Evolutionary conservation across 768 basidiomycete genomes (phyloP).

Genomic region (Macrocybe gigantea): DNA sequence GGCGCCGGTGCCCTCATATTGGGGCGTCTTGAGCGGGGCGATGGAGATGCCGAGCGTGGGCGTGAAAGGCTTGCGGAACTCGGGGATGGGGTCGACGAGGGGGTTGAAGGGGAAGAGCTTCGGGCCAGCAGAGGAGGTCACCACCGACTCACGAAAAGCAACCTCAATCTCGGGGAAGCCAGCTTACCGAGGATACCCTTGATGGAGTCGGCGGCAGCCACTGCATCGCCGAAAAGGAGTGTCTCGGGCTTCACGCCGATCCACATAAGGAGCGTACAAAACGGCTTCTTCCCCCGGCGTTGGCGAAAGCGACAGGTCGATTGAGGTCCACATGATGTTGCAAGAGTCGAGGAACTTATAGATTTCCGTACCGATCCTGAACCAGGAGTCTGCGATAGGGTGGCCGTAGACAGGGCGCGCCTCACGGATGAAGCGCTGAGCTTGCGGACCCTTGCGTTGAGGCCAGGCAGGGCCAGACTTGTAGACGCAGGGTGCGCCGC

Average conservation of each 20-base stretch:
- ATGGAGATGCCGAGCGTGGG: constrained; percentile 29
- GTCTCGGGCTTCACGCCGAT: constrained; percentile 25
- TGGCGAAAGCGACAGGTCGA: constrained; percentile 25
- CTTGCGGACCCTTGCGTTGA: constrained; percentile 9
- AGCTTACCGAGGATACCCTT: constrained; percentile 18
- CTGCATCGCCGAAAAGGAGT: constrained; percentile 19
- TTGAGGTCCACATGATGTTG: constrained; percentile 20
- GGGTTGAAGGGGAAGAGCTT: constrained; percentile 21
- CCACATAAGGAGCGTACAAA: constrained; percentile 18
- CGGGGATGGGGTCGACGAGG: constrained; percentile 15
- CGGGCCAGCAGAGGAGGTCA: constrained; percentile 18
- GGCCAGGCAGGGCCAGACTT: constrained; percentile 21
- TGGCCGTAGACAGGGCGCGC: constrained; percentile 23
- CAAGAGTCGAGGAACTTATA: constrained; percentile 17
- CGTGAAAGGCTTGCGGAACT: constrained; percentile 25
- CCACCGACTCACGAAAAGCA: constrained; percentile 23
- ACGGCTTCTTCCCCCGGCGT: constrained; percentile 13
- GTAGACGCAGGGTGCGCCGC: constrained; percentile 18
- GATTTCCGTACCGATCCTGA: constrained; percentile 14
- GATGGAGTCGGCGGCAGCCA: constrained; percentile 16
- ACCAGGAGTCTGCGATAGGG: constrained; percentile 19
- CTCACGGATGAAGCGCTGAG: constrained; percentile 16
- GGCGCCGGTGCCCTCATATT: constrained; percentile 29
- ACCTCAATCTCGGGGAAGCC: constrained; percentile 26
- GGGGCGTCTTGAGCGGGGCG: constrained; percentile 20